These are phyloP conservation scores for Aspergillus brunneoviolaceus DNA, from an alignment of 2,329 filamentous ascomycete species.

Conservation along the genomic window DNA sequence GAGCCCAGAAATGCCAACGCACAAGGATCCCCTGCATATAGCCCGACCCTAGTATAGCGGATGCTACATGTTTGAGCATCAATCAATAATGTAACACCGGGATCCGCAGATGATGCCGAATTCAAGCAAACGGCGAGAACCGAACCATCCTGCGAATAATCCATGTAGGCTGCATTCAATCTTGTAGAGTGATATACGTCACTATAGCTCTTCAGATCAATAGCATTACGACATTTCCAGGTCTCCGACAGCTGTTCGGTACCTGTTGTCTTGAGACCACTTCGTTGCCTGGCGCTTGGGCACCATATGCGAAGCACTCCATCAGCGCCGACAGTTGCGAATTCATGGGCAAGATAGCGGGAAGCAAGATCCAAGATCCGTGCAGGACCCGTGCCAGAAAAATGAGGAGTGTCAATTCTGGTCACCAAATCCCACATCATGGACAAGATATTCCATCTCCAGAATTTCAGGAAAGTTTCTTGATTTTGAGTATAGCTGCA, in stretches of 20 bases:
- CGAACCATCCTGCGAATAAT: constrained; percentile 82
- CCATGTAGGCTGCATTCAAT: constrained; percentile 61
- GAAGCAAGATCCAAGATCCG: constrained; percentile 71
- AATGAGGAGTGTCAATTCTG: constrained; percentile 80
- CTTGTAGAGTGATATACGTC: constrained; percentile 29
- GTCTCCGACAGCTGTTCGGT: constrained; percentile 58
- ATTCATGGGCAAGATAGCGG: constrained; percentile 67
- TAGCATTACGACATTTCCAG: constrained; percentile 68
- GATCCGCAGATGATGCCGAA: constrained; percentile 45
- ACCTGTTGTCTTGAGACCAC: constrained; percentile 61
- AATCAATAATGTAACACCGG: constrained; percentile 71
- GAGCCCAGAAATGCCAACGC: constrained; percentile 71
- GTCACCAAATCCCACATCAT: constrained; percentile 72
- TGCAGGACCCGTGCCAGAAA: constrained; percentile 52
- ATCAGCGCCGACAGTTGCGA: constrained; percentile 84
- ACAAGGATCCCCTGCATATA: constrained; percentile 65
- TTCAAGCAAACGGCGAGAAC: constrained; percentile 64
- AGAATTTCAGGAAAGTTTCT: constrained; percentile 88
- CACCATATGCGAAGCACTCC: constrained; percentile 76
- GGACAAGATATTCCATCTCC: constrained; percentile 63
- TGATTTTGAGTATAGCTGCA: constrained; percentile 48
- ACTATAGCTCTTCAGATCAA: constrained; percentile 47
- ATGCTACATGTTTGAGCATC: constrained; percentile 69
- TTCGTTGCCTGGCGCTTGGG: constrained; percentile 66
- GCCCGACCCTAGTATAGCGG: constrained; percentile 64